These are phyloP conservation scores for Plasmodium relictum DNA, from an alignment of 169 alveolate species.

Conservation along the genomic window DNA sequence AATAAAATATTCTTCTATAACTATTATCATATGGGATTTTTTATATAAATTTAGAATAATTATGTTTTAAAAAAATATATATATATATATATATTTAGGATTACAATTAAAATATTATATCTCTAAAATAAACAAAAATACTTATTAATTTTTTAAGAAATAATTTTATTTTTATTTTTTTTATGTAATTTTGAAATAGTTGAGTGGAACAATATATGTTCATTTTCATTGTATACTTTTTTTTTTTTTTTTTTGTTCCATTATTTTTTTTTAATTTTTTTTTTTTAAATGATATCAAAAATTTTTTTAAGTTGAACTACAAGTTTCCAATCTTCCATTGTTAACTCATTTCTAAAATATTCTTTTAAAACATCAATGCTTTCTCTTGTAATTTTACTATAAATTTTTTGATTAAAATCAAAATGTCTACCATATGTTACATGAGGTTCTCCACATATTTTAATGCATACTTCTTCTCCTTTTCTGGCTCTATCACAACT, in stretches of 20 bases:
- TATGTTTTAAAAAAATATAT: slow-evolving; percentile 1
- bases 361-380: slow-evolving; percentile 96
- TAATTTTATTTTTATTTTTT: too few species aligned
- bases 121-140: neutral
- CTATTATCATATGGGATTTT: neutral
- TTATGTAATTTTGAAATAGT: too few species aligned
- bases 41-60: neutral
- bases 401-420: slow-evolving; percentile 90
- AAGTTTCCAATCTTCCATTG: slow-evolving; percentile 96
- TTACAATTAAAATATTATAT: neutral
- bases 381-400: slow-evolving; percentile 93
- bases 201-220: too few species aligned
- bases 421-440: slow-evolving; percentile 97
- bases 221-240: too few species aligned
- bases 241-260: too few species aligned
- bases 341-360: slow-evolving; percentile 95
- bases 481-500: slow-evolving; percentile 94
- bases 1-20: neutral
- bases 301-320: slow-evolving; percentile 91
- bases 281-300: slow-evolving; percentile 84
- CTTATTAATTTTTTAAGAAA: neutral
- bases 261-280: too few species aligned
- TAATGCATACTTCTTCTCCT: slow-evolving; percentile 93
- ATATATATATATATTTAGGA: neutral
- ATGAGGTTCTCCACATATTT: slow-evolving; percentile 92